Base-by-base conservation (phyloP, 306 rosid species). In the Fragaria iinumae region DNA sequence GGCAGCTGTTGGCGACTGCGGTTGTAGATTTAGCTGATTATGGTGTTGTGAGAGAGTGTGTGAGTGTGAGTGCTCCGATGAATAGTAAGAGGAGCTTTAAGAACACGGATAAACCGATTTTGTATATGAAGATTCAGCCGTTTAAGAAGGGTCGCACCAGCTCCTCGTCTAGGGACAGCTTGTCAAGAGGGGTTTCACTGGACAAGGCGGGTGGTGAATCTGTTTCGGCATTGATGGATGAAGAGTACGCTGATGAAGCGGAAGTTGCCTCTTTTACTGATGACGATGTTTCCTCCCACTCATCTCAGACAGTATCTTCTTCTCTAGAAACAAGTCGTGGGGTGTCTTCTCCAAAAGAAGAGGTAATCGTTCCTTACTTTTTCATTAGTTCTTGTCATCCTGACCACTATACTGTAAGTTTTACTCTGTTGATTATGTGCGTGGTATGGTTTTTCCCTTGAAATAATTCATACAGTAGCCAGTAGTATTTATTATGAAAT, bases 281-380 rank as follows among this genome's bases (percentile, higher is more conserved):
- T 73, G 99, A 95, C 43, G 99, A 95, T 83, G 95, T 84, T 84
- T 95, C 96, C 41, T 95, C 99, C 2, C 90, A 89, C 80, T 92
- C 99, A 67, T 95, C 99, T 70, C 59, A 81, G 79, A 84, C 90
- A 8, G 76, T 77, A 75, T 65, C 88, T 48, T 69, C 90, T 48
- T 49, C 89, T 53, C 13, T 78, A 6, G 85, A 86, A 60, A 82
- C 91, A 27, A 85, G 72, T 41, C 80, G 79, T 18, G 70, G 79
- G 59, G 21, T 81, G 38, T 85, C 86, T 78, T 80, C 86, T 32
- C 83, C 60, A 25, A 78, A 21, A 67, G 91, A 68, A 85, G 93
- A 90, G 96, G 98, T 95, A 83, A 50, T 65, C 76, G 17, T 39
- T 27, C n/a, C 32, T 76, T 59, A 29, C 39, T 56, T 56, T 44